Conservation (phyloP, 805 yeast genomes). For the Monosporozyma unispora region DNA sequence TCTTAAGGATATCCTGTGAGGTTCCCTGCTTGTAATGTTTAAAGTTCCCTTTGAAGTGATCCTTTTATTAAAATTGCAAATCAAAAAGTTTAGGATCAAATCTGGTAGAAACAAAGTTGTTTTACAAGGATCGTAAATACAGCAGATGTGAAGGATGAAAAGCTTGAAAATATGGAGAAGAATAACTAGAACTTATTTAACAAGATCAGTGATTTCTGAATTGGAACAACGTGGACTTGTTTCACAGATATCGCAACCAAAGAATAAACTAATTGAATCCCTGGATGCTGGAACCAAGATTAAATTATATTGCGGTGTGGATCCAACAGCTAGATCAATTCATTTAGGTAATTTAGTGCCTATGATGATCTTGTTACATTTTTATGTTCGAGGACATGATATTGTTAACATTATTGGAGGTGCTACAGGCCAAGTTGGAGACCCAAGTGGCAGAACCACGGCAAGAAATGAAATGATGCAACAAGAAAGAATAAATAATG, state of each 20-base stretch:
- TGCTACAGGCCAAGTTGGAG: constrained; percentile 94
- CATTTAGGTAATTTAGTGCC: constrained; percentile 91
- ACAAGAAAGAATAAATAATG: constrained; percentile 45
- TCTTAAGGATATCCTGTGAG: too few relatives aligned
- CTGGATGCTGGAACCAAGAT: constrained; percentile 29
- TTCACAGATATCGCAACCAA: constrained; percentile 27
- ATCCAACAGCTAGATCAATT: constrained; percentile 83
- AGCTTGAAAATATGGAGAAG: background rate
- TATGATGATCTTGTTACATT: constrained; percentile 73
- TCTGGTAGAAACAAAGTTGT: background rate
- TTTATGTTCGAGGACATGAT: constrained; percentile 73
- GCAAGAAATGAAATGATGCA: constrained; percentile 60
- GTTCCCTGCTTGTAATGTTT: background rate
- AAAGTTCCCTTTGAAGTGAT: background rate
- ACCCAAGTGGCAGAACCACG: constrained; percentile 83
- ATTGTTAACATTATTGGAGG: constrained; percentile 85
- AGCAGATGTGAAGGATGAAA: background rate
- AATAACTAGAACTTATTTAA: background rate
- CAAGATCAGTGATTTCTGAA: background rate
- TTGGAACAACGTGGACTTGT: constrained; percentile 19
- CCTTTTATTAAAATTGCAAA: background rate
- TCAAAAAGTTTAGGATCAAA: background rate
- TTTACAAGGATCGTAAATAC: background rate
- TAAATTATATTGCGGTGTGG: constrained; percentile 87
- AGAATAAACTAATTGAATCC: constrained; percentile 8